Evolutionary conservation across 192 early-diverging fungal species (phyloP).

Genomic region (Backusella parvicylindrica): DNA sequence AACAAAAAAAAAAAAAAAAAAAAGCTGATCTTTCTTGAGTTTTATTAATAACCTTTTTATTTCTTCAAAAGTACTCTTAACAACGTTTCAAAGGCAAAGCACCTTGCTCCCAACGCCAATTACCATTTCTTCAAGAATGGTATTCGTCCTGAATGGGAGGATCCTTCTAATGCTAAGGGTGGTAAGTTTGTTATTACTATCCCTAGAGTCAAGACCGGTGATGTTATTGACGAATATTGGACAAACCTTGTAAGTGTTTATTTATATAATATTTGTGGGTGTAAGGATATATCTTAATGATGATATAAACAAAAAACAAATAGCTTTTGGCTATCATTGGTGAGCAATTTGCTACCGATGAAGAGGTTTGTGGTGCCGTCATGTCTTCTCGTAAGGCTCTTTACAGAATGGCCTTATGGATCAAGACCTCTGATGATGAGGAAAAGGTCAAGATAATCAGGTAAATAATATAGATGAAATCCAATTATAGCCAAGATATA

Average conservation of each 20-base stretch:
- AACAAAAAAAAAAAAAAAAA: conserved; percentile 6
- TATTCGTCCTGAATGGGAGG: conserved; percentile 94
- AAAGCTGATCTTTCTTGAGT: not conserved
- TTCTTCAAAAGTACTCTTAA: conserved; percentile 68
- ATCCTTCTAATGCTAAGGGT: conserved; percentile 82
- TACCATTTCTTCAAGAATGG: conserved; percentile 94
- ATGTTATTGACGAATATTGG: conserved; percentile 82
- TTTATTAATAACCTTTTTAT: not conserved
- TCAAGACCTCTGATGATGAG: conserved; percentile 52
- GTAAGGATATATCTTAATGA: conserved; percentile 6
- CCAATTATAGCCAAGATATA: too few species aligned
- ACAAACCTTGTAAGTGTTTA: conserved; percentile 67
- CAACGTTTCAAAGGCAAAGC: conserved; percentile 74
- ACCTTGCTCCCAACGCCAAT: conserved; percentile 77
- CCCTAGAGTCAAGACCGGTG: conserved; percentile 63
- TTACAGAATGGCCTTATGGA: conserved; percentile 89
- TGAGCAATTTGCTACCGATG: conserved; percentile 72
- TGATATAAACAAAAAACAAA: too few species aligned
- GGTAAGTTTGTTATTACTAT: conserved; percentile 87
- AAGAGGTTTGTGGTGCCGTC: conserved; percentile 87
- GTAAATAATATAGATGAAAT: conserved; percentile 27
- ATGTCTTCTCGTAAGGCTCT: conserved; percentile 79
- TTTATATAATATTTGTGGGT: not conserved
- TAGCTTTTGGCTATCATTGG: conserved; percentile 88
- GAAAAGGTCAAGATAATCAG: conserved; percentile 48